Base-by-base conservation (phyloP, 139 green algal genomes). In the Diplosphaera chodatii region DNA sequence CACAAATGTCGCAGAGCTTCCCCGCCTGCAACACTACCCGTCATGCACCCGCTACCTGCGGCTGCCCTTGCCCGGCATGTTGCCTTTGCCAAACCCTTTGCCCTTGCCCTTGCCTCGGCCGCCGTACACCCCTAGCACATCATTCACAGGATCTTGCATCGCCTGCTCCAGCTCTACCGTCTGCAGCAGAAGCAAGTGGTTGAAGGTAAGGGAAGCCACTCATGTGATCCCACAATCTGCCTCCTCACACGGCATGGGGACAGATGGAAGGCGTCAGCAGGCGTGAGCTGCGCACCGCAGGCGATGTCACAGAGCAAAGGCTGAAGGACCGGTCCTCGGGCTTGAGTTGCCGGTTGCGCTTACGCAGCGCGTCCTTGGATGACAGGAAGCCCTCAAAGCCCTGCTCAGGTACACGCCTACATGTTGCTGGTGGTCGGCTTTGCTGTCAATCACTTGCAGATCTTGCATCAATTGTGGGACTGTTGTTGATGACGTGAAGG, bases 341-440 rank as follows among this genome's bases (percentile, higher is more conserved):
- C 73, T 84, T 88, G 68, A 85, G 89, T 4, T 69, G 72, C 1
- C 88, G 79, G n/a, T 71, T 71, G 34, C 81, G 74, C 55, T 88
- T 90, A 25, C 85, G 66, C 23, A 86, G 56, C 0, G 82, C 73
- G 55, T 90, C 87, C 66, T 94, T 94, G 2, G 78, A 85, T 8
- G 84, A 83, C 40, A 94, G 74, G 71, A 87, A 90, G 20, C 87
- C 89, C 59, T 92, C 87, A 74, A 91, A 93, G 21, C 89, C 89
- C 86, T 93, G 82, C 74, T 40, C 15, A 29, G 30, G 29, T 30
- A 15, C 33, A 68, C n/a, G 64, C 37, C 32, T n/a, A 10, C 28
- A 5, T 23, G n/a, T n/a, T n/a, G n/a, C n/a, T n/a, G n/a, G n/a
- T n/a, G n/a, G n/a, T n/a, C n/a, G n/a, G n/a, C n/a, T n/a, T n/a